Evolutionary conservation across 208 protist species (phyloP), one percentile per base, ranked within the genome.

Genomic region (Tritrichomonas foetus): DNA sequence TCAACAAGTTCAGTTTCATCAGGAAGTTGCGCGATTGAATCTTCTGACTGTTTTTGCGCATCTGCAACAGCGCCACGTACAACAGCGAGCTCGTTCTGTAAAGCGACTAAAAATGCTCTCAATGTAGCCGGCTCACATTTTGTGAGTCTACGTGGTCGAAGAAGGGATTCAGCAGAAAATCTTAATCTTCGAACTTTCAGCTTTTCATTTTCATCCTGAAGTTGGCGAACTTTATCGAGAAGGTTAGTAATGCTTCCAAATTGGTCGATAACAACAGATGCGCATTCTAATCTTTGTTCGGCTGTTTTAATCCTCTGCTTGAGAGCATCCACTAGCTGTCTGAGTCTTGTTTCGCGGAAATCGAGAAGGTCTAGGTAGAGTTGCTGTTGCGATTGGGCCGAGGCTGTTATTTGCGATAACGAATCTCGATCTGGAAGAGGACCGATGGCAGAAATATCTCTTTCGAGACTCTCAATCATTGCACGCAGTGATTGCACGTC

Each of bases 181-280:
- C 78, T 25, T 27, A 89, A 33, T 53, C n/a, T 27, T 27, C 78
- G 8, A 20, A 89, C 78, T 57, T 89, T 89, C 20, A 89, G 27
- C 27, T 89, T 89, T 36, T 89, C 78, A 47, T 89, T 89, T 89
- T 89, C 78, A 47, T 89, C 47, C 39, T 89, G 78, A 57, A 89
- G 47, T 49, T 53, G 44, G 25, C 47, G 3, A 33, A 89, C 41
- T 89, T 89, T 89, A 50, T 89, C 47, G 11, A 89, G 20, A 0
- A 89, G 20, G 39, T 89, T 89, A 3, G 78, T 53, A 61, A 89
- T 89, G 16, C 41, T 53, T n/a, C 78, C 78, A 47, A 89, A 89
- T 89, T 89, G 47, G 30, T 89, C 78, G 30, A 89, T 89, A 61
- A 89, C 78, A 89, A 89, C 47, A 30, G 78, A 89, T 5, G 78